Conservation (phyloP, 257 asterid species). For the Solanum clarkiae region DNA sequence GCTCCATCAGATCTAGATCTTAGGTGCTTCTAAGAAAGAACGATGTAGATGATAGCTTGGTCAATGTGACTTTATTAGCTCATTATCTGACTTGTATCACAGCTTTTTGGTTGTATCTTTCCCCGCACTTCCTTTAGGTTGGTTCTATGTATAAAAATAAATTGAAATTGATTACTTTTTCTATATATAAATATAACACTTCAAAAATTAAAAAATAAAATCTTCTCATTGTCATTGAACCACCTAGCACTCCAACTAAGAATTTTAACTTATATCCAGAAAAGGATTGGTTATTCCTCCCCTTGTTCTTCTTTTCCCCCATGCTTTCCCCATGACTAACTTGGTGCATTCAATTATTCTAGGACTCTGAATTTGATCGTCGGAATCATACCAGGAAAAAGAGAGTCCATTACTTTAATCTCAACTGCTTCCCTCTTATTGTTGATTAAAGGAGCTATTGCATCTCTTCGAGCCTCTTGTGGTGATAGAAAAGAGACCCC, state of each 20-base stretch:
- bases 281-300: neutral
- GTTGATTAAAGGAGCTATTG: no score
- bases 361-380: neutral
- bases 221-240: neutral
- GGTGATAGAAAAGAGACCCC: no score
- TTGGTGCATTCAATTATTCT: neutral
- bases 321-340: neutral
- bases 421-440: no score
- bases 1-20: no score
- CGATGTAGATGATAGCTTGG: no score
- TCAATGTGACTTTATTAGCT: no score
- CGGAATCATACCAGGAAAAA: neutral
- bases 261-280: neutral
- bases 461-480: no score
- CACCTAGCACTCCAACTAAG: neutral
- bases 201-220: neutral
- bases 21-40: no score
- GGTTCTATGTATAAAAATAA: no score
- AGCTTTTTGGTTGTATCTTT: no score
- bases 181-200: neutral
- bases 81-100: no score
- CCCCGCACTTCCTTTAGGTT: no score
- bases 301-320: neutral
- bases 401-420: neutral
- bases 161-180: neutral